These are phyloP conservation scores for Alternaria burnsii DNA, from an alignment of 2,329 filamentous ascomycete species.

Conservation along the genomic window DNA sequence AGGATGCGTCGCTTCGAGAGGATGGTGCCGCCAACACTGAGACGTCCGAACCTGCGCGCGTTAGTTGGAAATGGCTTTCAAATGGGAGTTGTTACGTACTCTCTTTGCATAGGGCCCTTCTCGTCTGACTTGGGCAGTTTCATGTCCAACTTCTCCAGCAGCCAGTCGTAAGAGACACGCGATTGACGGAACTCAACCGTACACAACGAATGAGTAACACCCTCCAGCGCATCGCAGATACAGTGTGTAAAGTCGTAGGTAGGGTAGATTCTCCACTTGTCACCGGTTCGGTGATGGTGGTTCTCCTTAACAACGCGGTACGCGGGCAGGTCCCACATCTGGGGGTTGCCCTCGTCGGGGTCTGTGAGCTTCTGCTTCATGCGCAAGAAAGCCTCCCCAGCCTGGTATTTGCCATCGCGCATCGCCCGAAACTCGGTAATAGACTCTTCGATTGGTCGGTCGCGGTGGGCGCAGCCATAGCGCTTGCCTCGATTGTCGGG, in stretches of 20 bases:
- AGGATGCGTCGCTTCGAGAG: constrained; percentile 86
- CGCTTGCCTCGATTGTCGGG: constrained; percentile 72
- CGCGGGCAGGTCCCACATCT: constrained; percentile 95
- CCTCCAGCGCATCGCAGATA: constrained; percentile 90
- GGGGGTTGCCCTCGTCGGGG: constrained; percentile 79
- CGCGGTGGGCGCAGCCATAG: constrained; percentile 82
- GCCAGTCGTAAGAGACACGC: constrained; percentile 87
- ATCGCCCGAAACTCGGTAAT: constrained; percentile 86
- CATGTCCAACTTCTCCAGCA: constrained; percentile 81
- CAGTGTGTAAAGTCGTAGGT: constrained; percentile 95
- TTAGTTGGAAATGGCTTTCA: constrained; percentile 16
- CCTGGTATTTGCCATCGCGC: constrained; percentile 89
- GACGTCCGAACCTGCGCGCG: constrained; percentile 64
- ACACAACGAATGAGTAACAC: constrained; percentile 90
- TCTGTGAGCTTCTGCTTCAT: constrained; percentile 84
- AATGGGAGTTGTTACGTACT: constrained; percentile 58
- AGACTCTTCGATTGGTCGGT: constrained; percentile 77
- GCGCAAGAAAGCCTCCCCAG: constrained; percentile 81
- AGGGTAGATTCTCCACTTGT: constrained; percentile 91
- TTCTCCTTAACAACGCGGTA: constrained; percentile 82
- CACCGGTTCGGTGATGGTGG: constrained; percentile 80
- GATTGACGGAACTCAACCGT: constrained; percentile 91
- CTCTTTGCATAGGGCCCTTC: constrained; percentile 82
- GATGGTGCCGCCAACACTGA: constrained; percentile 85
- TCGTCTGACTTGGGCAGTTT: constrained; percentile 71